Base-by-base conservation (phyloP, 768 basidiomycete species). In the Xerocomellus dryophilus region DNA sequence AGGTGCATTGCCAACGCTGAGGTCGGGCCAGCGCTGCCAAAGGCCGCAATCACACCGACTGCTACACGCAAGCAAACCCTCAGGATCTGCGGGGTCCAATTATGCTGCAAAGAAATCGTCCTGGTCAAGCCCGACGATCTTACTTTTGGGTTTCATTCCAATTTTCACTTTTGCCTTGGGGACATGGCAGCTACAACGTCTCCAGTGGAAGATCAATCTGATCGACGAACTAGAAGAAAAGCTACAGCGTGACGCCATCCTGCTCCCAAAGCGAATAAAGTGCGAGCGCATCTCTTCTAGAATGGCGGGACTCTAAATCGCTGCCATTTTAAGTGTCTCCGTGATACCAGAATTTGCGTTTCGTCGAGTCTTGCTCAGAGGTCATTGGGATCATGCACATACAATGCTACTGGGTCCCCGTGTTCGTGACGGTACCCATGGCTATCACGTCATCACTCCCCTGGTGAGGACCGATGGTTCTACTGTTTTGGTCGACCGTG, bases 191-290 rank as follows among this genome's bases (percentile, higher is more conserved):
- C 75, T 99, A 31, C 82, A 91, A 62, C 83, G 97, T 44, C 80
- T 98, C 29, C 82, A 90, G 68, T 99, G 97, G 97, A 99, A 99
- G 72, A 76, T 96, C 42, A 82, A 83, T 48, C 78, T 99, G 47
- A 98, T 98, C 57, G 91, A 97, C 60, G 91, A 98, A 64, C 78
- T 98, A 34, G 89, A 97, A 67, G 85, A 90, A 71, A 96, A 97
- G 72, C 73, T 98, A 34, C 80, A 87, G 57, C 77, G 88, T 15
- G 83, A 81, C 31, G 88, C 96, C 1, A 81, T 99, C 51, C 64
- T 76, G 23, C 74, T 99, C 27, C 97, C 97, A 2, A 79, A 78
- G 43, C 82, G 82, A 71, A 85, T 99, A 73, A 94, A 98, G 96
- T 97, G 68, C 63, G 80, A 74, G 50, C 18, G 50, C 47, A 51